These are phyloP conservation scores for Trichoderma afroharzianum DNA, from an alignment of 2,329 filamentous ascomycete genomes.

Conservation along the genomic window DNA sequence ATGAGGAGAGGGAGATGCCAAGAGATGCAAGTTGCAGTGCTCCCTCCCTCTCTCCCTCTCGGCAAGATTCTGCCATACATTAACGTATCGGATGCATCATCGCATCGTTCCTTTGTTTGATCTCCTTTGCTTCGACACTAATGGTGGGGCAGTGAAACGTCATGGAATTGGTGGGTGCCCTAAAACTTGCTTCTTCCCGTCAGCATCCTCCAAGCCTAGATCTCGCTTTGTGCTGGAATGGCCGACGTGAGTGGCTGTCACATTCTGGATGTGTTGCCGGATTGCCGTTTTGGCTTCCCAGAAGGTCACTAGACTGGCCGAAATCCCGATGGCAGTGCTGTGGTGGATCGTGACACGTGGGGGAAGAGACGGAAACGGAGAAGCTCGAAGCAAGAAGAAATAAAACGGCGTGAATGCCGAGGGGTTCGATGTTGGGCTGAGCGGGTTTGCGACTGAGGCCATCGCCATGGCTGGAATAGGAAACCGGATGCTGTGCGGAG, in stretches of 20 bases:
- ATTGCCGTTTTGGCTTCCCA: constrained; percentile 8
- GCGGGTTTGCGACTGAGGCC: not conserved
- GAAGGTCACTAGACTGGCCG: constrained; percentile 9
- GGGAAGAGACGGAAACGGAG: not conserved
- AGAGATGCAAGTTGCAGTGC: not conserved
- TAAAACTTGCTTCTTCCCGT: constrained; percentile 10
- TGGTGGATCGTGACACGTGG: constrained; percentile 3
- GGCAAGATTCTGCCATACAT: not conserved
- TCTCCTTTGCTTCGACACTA: not conserved
- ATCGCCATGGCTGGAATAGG: not conserved
- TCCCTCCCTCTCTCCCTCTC: not conserved
- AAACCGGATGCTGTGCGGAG: not conserved
- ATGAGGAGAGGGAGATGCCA: not conserved
- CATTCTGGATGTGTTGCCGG: not conserved
- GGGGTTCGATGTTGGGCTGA: not conserved
- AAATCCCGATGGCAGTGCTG: not conserved
- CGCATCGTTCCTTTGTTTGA: not conserved
- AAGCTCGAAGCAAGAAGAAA: not conserved
- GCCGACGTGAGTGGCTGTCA: not conserved
- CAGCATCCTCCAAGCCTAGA: not conserved
- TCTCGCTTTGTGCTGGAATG: not conserved
- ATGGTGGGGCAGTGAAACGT: constrained; percentile 5
- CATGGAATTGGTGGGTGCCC: constrained; percentile 9
- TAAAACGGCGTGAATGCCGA: not conserved
- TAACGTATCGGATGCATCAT: not conserved